These are phyloP conservation scores for Periconia sp. DNA, from an alignment of 2,329 filamentous ascomycete genomes.

Conservation along the genomic window DNA sequence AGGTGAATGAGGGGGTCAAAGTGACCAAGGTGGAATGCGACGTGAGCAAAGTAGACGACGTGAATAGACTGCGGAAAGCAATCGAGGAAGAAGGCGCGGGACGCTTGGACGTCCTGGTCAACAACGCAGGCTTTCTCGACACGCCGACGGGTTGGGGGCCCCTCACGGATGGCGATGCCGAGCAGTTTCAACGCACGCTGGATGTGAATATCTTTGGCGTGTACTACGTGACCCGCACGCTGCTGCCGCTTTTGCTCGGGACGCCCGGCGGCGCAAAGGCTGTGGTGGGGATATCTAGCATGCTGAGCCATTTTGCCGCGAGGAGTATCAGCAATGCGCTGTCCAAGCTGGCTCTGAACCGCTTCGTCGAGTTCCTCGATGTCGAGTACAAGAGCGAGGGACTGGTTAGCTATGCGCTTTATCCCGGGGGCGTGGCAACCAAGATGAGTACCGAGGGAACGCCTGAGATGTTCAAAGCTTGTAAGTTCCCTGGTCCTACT, in stretches of 20 bases:
- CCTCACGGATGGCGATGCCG: conserved; percentile 20
- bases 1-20: too few relatives aligned
- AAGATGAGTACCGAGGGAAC: conserved; percentile 8
- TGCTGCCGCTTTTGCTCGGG: conserved; percentile 20
- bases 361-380: conserved; percentile 26
- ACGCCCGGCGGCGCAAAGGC: conserved; percentile 17
- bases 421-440: conserved; percentile 33
- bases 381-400: conserved; percentile 42
- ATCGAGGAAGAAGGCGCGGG: too few relatives aligned
- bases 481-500: too few relatives aligned
- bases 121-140: conserved; percentile 28
- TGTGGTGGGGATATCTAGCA: conserved; percentile 16
- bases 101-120: conserved; percentile 23
- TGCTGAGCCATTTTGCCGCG: conserved; percentile 15
- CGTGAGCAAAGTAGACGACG: too few relatives aligned
- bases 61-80: too few relatives aligned
- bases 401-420: conserved; percentile 24
- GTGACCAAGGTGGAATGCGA: conserved; percentile 6
- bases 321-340: conserved; percentile 26
- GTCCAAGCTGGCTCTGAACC: conserved; percentile 20
- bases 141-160: conserved; percentile 1
- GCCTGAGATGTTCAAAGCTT: too few relatives aligned
- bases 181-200: conserved; percentile 20
- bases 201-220: conserved; percentile 26
- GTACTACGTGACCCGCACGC: conserved; percentile 23